Evolutionary conservation across 2,329 filamentous ascomycete species (phyloP).

Genomic region (Alternaria panax): DNA sequence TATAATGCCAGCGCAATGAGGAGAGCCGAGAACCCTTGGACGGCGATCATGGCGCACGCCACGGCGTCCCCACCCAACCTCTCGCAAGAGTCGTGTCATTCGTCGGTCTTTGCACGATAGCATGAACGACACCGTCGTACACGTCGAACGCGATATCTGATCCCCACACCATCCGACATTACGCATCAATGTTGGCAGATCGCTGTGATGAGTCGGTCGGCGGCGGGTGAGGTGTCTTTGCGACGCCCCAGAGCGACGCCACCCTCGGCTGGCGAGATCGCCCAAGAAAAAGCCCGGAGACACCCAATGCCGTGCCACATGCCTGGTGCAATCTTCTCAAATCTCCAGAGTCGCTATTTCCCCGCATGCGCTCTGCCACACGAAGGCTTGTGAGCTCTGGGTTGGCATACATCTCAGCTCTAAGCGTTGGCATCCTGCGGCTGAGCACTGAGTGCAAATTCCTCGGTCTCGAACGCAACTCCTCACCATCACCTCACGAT

Average conservation of each 20-base stretch:
- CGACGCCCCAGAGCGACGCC: conserved; percentile 1
- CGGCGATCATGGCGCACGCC: conserved; percentile 10
- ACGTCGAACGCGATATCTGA: conserved; percentile 9
- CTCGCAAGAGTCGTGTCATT: background rate
- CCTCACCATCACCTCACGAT: conserved; percentile 13
- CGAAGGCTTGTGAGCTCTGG: background rate
- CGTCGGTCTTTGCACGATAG: background rate
- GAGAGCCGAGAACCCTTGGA: conserved; percentile 18
- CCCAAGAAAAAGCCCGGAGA: conserved; percentile 10
- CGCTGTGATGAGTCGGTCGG: conserved; percentile 1
- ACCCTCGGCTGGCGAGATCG: conserved; percentile 11
- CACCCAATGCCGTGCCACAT: conserved; percentile 13
- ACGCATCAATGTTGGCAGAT: conserved; percentile 2
- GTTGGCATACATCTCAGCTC: background rate
- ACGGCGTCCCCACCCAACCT: conserved; percentile 13
- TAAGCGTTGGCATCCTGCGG: background rate
- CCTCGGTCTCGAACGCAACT: background rate
- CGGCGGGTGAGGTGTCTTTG: conserved; percentile 4
- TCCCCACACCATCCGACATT: conserved; percentile 8
- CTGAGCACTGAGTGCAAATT: conserved; percentile 3
- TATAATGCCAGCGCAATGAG: conserved; percentile 11
- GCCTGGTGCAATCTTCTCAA: background rate
- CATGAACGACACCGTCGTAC: background rate
- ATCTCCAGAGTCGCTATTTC: background rate
- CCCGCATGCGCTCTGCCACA: conserved; percentile 3